Conservation (phyloP, 1,284 basidiomycete species). For the Ustanciosporium gigantosporum region DNA sequence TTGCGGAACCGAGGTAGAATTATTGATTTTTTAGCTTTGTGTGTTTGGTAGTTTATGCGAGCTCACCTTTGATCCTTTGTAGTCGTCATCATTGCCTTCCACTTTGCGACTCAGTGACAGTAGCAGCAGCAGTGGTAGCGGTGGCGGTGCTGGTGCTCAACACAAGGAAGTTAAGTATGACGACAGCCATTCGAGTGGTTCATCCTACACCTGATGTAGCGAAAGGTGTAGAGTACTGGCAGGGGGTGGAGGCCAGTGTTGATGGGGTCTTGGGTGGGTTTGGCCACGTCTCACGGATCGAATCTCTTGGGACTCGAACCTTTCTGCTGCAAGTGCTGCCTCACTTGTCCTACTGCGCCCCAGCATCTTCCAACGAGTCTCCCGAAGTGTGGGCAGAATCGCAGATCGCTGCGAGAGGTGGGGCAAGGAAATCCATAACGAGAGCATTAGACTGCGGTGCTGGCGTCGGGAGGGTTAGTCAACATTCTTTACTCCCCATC, state of each 20-base stretch:
- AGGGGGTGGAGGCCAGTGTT: constrained; percentile 56
- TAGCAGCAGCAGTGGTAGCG: no score
- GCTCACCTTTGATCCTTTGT: no score
- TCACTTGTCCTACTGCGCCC: constrained; percentile 47
- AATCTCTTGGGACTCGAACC: constrained; percentile 56
- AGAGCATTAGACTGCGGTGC: constrained; percentile 58
- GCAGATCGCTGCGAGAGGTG: constrained; percentile 41
- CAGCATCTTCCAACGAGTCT: constrained; percentile 41
- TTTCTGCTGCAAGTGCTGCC: constrained; percentile 54
- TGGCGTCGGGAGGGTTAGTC: constrained; percentile 57
- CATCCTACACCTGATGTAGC: constrained; percentile 56
- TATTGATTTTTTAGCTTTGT: no score
- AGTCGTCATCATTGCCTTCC: no score
- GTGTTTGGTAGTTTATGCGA: no score
- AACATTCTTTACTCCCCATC: constrained; percentile 52
- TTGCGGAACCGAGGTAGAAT: no score
- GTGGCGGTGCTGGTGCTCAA: no score
- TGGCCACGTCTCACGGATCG: constrained; percentile 56
- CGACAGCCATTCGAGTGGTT: constrained; percentile 33
- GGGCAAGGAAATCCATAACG: constrained; percentile 41
- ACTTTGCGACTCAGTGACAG: no score
- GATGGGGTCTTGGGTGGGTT: constrained; percentile 58
- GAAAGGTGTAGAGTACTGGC: constrained; percentile 57
- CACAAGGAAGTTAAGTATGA: no score
- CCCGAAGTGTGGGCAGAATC: constrained; percentile 42